Base-by-base conservation (phyloP, 768 basidiomycete genomes). In the Infundibulicybe gibba region DNA sequence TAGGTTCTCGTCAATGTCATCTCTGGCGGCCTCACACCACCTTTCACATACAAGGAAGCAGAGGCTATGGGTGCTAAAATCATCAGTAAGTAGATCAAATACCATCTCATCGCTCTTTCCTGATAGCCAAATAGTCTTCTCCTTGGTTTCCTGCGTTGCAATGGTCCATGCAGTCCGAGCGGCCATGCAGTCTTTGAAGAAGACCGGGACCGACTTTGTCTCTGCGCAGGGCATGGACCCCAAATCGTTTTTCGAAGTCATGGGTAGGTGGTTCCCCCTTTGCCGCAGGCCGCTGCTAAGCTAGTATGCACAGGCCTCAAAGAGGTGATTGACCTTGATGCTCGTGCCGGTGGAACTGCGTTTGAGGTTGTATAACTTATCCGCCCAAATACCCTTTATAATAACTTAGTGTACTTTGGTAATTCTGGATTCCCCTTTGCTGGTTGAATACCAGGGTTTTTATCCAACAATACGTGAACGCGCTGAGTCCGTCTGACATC, bases 1-100 rank as follows among this genome's bases (percentile, higher is more conserved):
- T 47, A 77, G 75, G 77, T 87, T 33, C 83, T 89, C 31, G 85
- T 88, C 38, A 89, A 89, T 50, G 86, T 88, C 15, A 87, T 89
- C 50, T 86, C 85, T 6, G 86, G 86, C 33, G 87, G 87, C n/a
- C 67, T 88, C 40, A 87, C 87, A 0, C 87, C 87, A 5, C 80
- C 83, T 6, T 87, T 87, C 60, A 88, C 85, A 1, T 75, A 69
- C 47, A 63, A 79, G 42, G 81, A 88, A 58, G 87, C 85, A 0
- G 86, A 87, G 61, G 67, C 65, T n/a, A 72, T 77, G 59, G 87
- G 87, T 15, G 85, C 85, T 31, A 88, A 87, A 61, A 80, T 89
- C 43, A 87, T 88, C 62, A 87, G 86, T 87, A 49, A 59, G 83
- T 68, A 19, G 43, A 13, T 2, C 33, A 25, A 8, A 4, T 25